phyloP scores from a whole-genome alignment of 2,329 filamentous ascomycete species.

The Trichoderma sp. region DNA sequence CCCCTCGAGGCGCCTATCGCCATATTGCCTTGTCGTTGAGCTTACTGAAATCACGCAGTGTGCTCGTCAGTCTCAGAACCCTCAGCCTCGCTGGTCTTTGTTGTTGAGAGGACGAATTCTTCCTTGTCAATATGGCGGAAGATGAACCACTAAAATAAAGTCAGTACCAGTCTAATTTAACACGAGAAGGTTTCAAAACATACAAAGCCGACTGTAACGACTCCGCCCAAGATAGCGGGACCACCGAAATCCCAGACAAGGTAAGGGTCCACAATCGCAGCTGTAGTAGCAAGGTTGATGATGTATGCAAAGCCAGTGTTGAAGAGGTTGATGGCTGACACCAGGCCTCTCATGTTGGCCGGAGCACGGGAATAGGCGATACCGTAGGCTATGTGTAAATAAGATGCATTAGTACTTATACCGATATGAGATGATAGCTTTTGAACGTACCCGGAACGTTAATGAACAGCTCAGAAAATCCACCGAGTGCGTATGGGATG shows the following conservation, averaged over 20 bases:
- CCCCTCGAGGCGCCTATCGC: background rate
- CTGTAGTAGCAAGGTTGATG: slow-evolving; percentile 45
- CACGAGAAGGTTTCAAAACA: background rate
- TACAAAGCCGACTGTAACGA: background rate
- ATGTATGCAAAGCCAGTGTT: slow-evolving; percentile 46
- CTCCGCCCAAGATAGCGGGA: slow-evolving; percentile 38
- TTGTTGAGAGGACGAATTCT: background rate
- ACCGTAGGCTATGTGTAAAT: background rate
- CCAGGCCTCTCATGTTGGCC: slow-evolving; percentile 50
- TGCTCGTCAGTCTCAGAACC: background rate
- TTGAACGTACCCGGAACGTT: background rate
- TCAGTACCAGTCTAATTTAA: background rate
- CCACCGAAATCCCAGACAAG: slow-evolving; percentile 51
- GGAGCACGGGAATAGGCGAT: slow-evolving; percentile 43
- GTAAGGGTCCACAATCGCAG: slow-evolving; percentile 48
- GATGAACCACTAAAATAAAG: background rate
- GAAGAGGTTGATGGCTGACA: slow-evolving; percentile 50
- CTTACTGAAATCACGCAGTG: background rate
- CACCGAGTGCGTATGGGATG: slow-evolving; percentile 28
- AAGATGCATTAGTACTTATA: background rate
- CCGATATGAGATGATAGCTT: background rate
- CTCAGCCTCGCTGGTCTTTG: background rate
- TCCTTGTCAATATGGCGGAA: background rate
- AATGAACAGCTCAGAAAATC: background rate
- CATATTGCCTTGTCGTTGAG: background rate